These are phyloP conservation scores for Zygosaccharomyces kombuchaensis DNA, from an alignment of 805 yeast species.

Conservation along the genomic window DNA sequence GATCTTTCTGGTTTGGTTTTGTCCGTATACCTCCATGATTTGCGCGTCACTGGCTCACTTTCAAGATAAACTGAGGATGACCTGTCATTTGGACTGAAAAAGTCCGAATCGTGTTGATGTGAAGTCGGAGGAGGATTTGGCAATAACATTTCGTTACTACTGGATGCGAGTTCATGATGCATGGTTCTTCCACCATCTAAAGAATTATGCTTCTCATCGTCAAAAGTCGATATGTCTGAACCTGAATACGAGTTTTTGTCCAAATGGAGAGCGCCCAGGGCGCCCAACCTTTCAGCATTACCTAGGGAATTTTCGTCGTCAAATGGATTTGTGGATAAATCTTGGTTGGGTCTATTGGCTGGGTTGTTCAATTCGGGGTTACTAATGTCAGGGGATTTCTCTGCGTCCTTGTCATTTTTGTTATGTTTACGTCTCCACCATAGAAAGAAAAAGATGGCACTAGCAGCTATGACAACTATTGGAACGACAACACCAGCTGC, in stretches of 20 bases:
- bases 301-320: conserved; percentile 26
- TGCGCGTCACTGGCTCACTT: conserved; percentile 37
- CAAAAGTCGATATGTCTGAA: conserved; percentile 46
- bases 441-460: conserved; percentile 49
- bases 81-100: conserved; percentile 29
- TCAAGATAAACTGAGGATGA: conserved; percentile 34
- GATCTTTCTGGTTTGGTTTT: conserved; percentile 18
- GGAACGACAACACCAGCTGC: conserved; percentile 90
- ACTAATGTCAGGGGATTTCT: conserved; percentile 36
- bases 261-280: conserved; percentile 48
- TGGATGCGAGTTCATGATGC: conserved; percentile 39
- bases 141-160: conserved; percentile 40
- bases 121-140: conserved; percentile 15
- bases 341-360: conserved; percentile 33
- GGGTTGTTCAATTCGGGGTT: conserved; percentile 39
- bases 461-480: conserved; percentile 46
- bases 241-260: conserved; percentile 48
- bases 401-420: conserved; percentile 30
- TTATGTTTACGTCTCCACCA: conserved; percentile 43
- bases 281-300: conserved; percentile 40
- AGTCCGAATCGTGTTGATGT: conserved; percentile 23
- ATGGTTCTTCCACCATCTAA: conserved; percentile 26
- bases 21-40: conserved; percentile 54
- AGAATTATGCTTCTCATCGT: conserved; percentile 20
- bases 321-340: conserved; percentile 29